Percentiles rank a stretch among this genome's conserved stretches.
phyloP scores from a whole-genome alignment of 768 basidiomycete species.

The Pleurotus giganteus region DNA sequence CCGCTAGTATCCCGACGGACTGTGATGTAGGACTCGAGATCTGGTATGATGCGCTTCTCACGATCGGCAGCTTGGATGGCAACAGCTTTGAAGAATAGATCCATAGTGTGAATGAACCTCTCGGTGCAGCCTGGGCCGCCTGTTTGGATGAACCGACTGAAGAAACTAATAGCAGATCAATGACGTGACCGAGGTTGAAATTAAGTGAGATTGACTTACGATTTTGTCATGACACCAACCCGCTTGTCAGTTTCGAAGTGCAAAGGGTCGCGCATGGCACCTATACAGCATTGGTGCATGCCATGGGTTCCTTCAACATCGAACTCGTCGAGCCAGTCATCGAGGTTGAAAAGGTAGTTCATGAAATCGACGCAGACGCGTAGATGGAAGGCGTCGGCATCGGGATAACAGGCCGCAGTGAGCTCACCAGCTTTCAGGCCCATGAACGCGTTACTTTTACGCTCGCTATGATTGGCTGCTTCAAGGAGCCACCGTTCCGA shows the following conservation, averaged over 20 bases:
- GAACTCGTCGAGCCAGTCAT: conserved; percentile 15
- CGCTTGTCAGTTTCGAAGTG: conserved; percentile 10
- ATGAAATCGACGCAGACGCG: conserved; percentile 46
- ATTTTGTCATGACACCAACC: conserved; percentile 6
- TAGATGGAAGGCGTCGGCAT: conserved; percentile 37
- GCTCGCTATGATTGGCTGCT: conserved; percentile 14
- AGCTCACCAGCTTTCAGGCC: conserved; percentile 42
- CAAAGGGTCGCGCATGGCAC: conserved; percentile 9
- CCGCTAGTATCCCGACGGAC: conserved; percentile 55
- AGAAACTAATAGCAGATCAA: conserved; percentile 15
- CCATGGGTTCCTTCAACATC: conserved; percentile 14
- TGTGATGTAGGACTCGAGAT: conserved; percentile 50
- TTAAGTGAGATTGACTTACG: conserved; percentile 16
- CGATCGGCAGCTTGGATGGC: conserved; percentile 42
- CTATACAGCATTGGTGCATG: conserved; percentile 11
- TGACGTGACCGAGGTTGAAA: conserved; percentile 3
- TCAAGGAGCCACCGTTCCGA: conserved; percentile 23
- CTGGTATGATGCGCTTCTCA: conserved; percentile 31
- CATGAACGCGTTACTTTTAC: conserved; percentile 23
- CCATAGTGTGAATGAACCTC: conserved; percentile 39
- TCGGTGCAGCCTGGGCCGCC: conserved; percentile 10
- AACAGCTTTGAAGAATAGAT: conserved; percentile 40
- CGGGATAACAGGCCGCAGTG: conserved; percentile 42
- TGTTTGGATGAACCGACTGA: conserved; percentile 8
- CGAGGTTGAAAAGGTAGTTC: conserved; percentile 24